Base-by-base conservation (phyloP, 1,139 yeast species). In the Hansenula lynferdii region DNA sequence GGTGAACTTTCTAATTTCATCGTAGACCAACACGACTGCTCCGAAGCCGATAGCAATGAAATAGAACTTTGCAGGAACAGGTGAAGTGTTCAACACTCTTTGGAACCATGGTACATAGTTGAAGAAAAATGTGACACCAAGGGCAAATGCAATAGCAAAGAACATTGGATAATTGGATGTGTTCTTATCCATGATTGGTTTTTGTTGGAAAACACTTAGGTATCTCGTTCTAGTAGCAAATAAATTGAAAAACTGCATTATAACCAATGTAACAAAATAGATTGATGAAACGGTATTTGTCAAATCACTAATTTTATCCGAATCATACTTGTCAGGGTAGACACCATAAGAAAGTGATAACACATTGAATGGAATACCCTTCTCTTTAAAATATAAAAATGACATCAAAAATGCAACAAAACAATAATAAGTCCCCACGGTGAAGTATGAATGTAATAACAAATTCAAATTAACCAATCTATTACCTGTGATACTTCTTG, bases 11-110 rank as follows among this genome's bases (percentile, higher is more conserved):
- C 79, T 59, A 22, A 57, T 30, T 50, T 74, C 80, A 44, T 74
- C 79, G 42, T 60, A 60, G 6, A 49, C 39, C 35, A 72, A 47
- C 6, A 71, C 61, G 7, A 64, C 54, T 4, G 56, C 27, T 4
- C 77, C 79, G 48, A 72, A 69, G 0, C 71, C 76, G 28, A 72
- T 34, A 1, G 78, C 72, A 38, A 72, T 62, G 48, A 73, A 67
- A 49, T 66, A 73, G 50, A 68, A 67, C 45, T 69, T 71, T n/a
- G 66, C 72, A 2, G 77, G 77, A 9, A 72, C 68, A 11, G 57
- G 51, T 1, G 62, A 58, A 2, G 76, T 62, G 1, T 61, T 65
- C 47, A 73, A 54, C 9, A 59, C 57, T 1, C 39, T 45, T 43
- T 71, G 72, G 39, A 72, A 57, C 34, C 64, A 64, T 6, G 76